A percentile compares a stretch with the other conserved stretches of the same genome.
Evolutionary conservation across 306 rosid genomes (phyloP).

Genomic region (Rosa rugosa): DNA sequence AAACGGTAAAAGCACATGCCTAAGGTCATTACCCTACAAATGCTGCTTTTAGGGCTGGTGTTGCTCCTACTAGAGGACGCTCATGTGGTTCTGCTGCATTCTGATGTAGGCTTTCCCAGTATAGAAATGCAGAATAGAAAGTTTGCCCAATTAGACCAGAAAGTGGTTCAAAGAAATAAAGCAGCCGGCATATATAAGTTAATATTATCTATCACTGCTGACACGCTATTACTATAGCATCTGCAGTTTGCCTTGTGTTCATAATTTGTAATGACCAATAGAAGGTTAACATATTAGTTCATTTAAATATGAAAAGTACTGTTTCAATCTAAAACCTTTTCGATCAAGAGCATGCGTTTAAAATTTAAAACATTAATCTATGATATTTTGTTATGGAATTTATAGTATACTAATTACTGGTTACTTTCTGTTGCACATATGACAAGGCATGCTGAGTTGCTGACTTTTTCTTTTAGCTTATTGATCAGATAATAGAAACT

Average conservation of each 20-base stretch:
- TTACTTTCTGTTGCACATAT: background rate
- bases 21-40: slow-evolving; percentile 23
- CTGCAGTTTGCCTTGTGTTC: slow-evolving; percentile 8
- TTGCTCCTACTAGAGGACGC: background rate
- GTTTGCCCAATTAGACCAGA: slow-evolving; percentile 8
- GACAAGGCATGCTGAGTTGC: slow-evolving; percentile 11
- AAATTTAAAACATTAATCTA: background rate
- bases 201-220: background rate
- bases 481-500: slow-evolving; percentile 11
- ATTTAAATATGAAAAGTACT: background rate
- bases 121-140: slow-evolving; percentile 15
- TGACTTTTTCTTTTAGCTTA: slow-evolving; percentile 4
- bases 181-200: background rate
- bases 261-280: background rate
- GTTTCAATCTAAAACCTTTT: slow-evolving; percentile 2
- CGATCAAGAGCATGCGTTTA: slow-evolving; percentile 7
- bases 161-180: background rate
- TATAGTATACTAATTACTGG: background rate
- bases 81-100: slow-evolving; percentile 7
- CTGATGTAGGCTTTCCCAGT: slow-evolving; percentile 24
- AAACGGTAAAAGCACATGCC: slow-evolving; percentile 29
- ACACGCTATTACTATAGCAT: background rate
- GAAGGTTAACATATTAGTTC: background rate
- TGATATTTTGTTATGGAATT: background rate
- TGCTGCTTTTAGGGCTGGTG: slow-evolving; percentile 12